Evolutionary conservation across 768 basidiomycete genomes (phyloP), one percentile per base, ranked within the genome.

Genomic region (Calocera viscosa): DNA sequence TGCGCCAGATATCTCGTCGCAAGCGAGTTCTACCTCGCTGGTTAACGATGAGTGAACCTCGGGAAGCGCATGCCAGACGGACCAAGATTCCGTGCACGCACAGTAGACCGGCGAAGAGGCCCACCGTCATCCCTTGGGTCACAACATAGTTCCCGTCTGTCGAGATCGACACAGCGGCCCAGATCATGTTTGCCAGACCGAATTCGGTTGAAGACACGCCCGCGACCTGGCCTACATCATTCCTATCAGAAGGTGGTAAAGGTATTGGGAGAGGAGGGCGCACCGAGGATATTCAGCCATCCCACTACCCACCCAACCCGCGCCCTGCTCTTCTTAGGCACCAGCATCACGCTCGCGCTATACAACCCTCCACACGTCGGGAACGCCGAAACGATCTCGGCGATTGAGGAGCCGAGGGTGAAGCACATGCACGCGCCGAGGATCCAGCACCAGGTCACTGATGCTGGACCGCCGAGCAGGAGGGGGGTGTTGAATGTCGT

Each of bases 221-320:
- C 14, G 91, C 90, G 66, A 91, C 84, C 76, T 92, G 90, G 38
- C 89, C 86, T 84, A 69, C 40, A 19, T 41, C 16, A 71, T 63
- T n/a, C 41, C 40, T 28, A 30, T 33, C 41, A 47, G n/a, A n/a
- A n/a, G n/a, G 33, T 19, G 43, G 8, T 39, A 24, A 38, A 22
- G 2, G 64, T 11, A 30, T 10, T 30, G 71, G 16, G 68, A 49
- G 47, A 64, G 26, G 30, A 38, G 38, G 49, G 72, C 77, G 22
- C 68, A 82, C 86, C 89, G 17, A 90, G 82, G 43, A 90, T 84
- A 73, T 92, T 92, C 49, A 92, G 80, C 89, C 89, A 90, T 63
- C 89, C 89, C 19, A 90, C 88, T 10, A 88, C 39, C 63, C 67
- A 71, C 24, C 71, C 68, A 1, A 71, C 67, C n/a, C 64, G 30